Conservation (phyloP, 441 rosid species). For the Adansonia gregorii region DNA sequence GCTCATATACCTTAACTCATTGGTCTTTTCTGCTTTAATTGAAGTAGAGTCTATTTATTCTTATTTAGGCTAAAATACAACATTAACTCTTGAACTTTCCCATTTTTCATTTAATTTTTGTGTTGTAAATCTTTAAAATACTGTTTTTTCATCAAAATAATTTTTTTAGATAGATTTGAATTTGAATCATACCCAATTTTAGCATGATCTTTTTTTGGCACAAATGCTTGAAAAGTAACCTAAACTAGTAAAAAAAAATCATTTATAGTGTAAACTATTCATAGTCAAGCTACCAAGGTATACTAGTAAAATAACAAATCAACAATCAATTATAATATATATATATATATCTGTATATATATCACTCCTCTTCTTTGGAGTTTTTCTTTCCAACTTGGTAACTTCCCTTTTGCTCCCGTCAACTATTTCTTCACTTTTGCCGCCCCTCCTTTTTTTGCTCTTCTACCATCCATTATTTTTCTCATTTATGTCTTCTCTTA, state of each 20-base stretch:
- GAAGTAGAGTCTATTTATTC: too few relatives aligned
- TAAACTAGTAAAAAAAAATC: too few relatives aligned
- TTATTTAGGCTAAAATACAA: too few relatives aligned
- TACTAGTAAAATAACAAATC: not conserved
- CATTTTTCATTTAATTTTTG: too few relatives aligned
- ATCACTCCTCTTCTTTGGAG: too few relatives aligned
- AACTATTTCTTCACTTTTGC: not conserved
- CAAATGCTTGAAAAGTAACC: too few relatives aligned
- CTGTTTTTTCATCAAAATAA: too few relatives aligned
- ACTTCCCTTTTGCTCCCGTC: not conserved
- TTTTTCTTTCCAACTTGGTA: not conserved
- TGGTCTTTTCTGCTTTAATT: too few relatives aligned
- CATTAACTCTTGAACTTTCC: too few relatives aligned
- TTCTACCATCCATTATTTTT: not conserved
- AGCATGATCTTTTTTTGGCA: not conserved
- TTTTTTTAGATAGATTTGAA: not conserved
- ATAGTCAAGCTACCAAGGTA: not conserved
- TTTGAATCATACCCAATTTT: not conserved
- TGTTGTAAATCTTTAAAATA: too few relatives aligned
- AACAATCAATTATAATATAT: not conserved
- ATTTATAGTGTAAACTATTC: not conserved
- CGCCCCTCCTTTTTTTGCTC: not conserved
- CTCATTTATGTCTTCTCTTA: not conserved
- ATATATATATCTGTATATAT: not conserved
- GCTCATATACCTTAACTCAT: not conserved